phyloP scores from a whole-genome alignment of 2,329 filamentous ascomycete species.

The Penicillium polonicum region DNA sequence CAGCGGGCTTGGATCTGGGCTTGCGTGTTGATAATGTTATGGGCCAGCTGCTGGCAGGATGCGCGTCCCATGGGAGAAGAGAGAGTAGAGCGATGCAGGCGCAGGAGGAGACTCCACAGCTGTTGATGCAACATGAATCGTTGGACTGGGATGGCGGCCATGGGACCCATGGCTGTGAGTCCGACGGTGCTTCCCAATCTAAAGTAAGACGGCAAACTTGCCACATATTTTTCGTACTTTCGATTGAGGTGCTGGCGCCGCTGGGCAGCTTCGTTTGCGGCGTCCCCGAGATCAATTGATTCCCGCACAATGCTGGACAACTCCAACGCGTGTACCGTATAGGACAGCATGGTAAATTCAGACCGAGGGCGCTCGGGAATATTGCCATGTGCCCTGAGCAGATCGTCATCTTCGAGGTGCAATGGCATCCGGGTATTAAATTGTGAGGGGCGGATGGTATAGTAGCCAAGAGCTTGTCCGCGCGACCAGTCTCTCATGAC shows the following conservation, averaged over 20 bases:
- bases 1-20: conserved; percentile 7
- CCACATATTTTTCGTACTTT: conserved; percentile 12
- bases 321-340: neutral
- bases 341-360: neutral
- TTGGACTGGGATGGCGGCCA: conserved; percentile 16
- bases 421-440: conserved; percentile 16
- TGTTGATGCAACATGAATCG: conserved; percentile 22
- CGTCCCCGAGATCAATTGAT: neutral
- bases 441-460: conserved; percentile 16
- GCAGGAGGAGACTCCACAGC: conserved; percentile 18
- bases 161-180: conserved; percentile 12
- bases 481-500: conserved; percentile 19
- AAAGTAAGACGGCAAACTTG: conserved; percentile 13
- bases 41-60: conserved; percentile 7
- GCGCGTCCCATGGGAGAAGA: conserved; percentile 4
- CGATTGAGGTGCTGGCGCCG: conserved; percentile 1
- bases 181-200: conserved; percentile 13
- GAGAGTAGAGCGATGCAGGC: conserved; percentile 12
- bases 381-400: neutral
- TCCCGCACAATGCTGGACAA: neutral
- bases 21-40: conserved; percentile 8
- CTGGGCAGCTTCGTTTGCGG: neutral
- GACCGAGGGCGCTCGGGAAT: neutral
- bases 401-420: neutral
- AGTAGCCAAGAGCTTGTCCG: conserved; percentile 19